Evolutionary conservation across 495 filamentous ascomycete species (phyloP), one percentile per base, ranked within the genome.

Genomic region (Aspergillus sclerotioniger): DNA sequence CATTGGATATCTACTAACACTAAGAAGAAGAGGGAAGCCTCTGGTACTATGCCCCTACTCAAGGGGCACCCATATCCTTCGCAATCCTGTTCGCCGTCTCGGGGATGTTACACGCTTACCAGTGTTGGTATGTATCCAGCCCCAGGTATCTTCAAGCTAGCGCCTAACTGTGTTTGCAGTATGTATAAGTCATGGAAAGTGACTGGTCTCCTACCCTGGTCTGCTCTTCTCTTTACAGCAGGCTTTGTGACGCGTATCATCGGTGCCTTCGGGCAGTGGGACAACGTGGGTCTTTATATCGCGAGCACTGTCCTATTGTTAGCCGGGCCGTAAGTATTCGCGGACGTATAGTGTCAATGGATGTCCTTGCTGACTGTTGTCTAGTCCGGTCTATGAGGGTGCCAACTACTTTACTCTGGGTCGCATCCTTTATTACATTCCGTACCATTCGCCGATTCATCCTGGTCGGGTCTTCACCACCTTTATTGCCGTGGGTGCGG

Each of bases 391-490:
- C 46, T 89, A 88, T 59, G 87, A 90, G 61, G 82, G 85, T 0
- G 80, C 84, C 28, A 90, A 94, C 67, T 94, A 91, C 70, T 80
- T 90, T 61, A 82, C 87, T 53, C 82, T 93, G 19, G 90, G 87
- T 21, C 86, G 89, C 7, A 83, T 89, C 49, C 78, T 94, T 4
- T 90, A 88, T 72, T 91, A 90, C 71, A 84, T 89, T 31, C 90
- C 90, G 0, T 87, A 91, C 59, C 81, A 87, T 59, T 85, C 88
- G 0, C 88, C 89, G 0, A 85, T 92, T 53, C 87, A 92, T 67
- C 90, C 89, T 0, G 88, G 87, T 3, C 84, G 88, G 2, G 88
- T 91, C 17, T 76, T 89, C 54, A 85, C 84, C 5, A 90, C 88
- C n/a, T 92, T 94, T 64, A 71, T 84, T 46, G 83, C 80, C 29